Base-by-base conservation (phyloP, 805 yeast genomes). In the Candida yuanshanica region DNA sequence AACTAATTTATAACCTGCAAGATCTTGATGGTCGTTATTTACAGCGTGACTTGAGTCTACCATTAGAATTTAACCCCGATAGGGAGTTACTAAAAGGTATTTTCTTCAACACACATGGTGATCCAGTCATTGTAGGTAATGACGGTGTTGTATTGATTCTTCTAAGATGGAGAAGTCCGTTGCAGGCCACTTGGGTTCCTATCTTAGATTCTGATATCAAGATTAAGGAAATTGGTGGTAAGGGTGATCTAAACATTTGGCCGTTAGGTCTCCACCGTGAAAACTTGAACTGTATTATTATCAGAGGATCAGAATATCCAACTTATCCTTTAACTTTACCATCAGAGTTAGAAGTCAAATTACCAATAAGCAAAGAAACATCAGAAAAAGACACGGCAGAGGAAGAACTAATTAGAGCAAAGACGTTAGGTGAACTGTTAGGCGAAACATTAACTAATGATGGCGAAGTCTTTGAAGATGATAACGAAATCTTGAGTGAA, bases 181-280 rank as follows among this genome's bases (percentile, higher is more conserved):
- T 72, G 26, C 93, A 89, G 57, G 80, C 95, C 2, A 71, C 80
- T 46, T 91, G 98, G 97, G 69, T 87, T 11, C 98, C 98, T 1
- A 51, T 91, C 11, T 65, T 91, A 42, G 86, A 86, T 57, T 46
- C 64, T 1, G 60, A 56, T 7, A 57, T 56, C 55, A 75, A 72
- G 45, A 70, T 61, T 59, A 73, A 65, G 61, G 74, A 66, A 62
- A 74, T 61, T 46, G 72, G 78, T 32, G 71, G 70, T 29, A 50
- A 43, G 18, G 81, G 81, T 51, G 72, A 72, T 38, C 77, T 87
- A 61, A 72, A 72, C 40, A 81, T 83, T 50, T 89, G 97, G 97
- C 97, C 97, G 18, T 66, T 91, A 39, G 95, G 96, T 3, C 63
- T 86, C 27, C 74, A 77, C 43, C 73, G 72, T 38, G 89, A 84